These are phyloP conservation scores for Acrodontium crateriforme DNA, from an alignment of 2,329 filamentous ascomycete genomes.

Conservation along the genomic window DNA sequence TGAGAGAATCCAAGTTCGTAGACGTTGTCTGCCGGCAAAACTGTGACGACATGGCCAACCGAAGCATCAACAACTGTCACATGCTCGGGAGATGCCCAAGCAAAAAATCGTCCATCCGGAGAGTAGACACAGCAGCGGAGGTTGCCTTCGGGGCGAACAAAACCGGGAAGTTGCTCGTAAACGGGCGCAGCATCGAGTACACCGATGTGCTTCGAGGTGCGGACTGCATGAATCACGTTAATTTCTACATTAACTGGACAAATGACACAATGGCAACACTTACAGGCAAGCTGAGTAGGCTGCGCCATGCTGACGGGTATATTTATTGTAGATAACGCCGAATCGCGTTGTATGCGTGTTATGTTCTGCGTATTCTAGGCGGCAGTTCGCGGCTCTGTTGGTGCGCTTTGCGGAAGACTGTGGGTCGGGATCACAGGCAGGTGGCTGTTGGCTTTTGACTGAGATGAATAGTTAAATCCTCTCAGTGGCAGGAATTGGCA, in stretches of 20 bases:
- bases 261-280: conserved; percentile 21
- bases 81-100: conserved; percentile 78
- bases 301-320: conserved; percentile 76
- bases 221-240: conserved; percentile 45
- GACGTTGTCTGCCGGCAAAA: conserved; percentile 66
- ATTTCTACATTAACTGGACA: conserved; percentile 7
- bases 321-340: not conserved
- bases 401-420: conserved; percentile 4
- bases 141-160: conserved; percentile 76
- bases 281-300: conserved; percentile 85
- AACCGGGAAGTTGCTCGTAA: conserved; percentile 74
- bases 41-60: conserved; percentile 58
- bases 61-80: conserved; percentile 77
- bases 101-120: conserved; percentile 88
- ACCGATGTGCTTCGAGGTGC: conserved; percentile 92
- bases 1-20: conserved; percentile 94
- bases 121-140: conserved; percentile 92
- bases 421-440: conserved; percentile 7
- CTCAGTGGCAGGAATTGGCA: conserved; percentile 26
- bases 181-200: conserved; percentile 81
- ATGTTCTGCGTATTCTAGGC: not conserved
- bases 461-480: conserved; percentile 23
- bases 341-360: conserved; percentile 5
- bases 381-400: conserved; percentile 1
- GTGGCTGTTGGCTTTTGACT: conserved; percentile 16